Base-by-base conservation (phyloP, 306 rosid species). In the Begonia loranthoides region DNA sequence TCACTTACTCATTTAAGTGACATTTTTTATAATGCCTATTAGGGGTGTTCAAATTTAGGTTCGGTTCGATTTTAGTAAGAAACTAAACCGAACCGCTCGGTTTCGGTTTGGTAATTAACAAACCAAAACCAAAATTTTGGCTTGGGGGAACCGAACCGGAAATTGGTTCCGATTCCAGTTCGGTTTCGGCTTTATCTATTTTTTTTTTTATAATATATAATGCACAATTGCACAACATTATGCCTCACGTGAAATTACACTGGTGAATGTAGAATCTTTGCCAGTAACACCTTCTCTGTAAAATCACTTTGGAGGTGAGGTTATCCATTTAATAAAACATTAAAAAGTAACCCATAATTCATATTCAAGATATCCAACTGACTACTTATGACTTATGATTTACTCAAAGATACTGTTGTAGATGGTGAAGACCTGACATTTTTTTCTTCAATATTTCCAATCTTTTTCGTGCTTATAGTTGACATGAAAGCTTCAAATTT, bases 251-350 rank as follows among this genome's bases (percentile, higher is more conserved):
- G 76, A 66, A 56, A 90, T 67, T 40, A 56, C 41, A 9, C 73
- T 67, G 48, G 82, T 80, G 46, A 82, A 67, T 52, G 65, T 66
- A 44, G 24, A 49, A 60, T 72, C 78, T 69, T 59, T 49, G 61
- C 85, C 86, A 2, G 81, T 66, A 59, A 82, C 48, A 59, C 95
- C 95, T 82, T 80, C 86, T 44, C 99, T 90, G 78, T 62, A 76
- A 72, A 53, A 66, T 76, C 61, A 80, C 49, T 64, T 68, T 61
- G 58, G 52, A 50, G 61, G 62, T 62, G 41, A 77, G 70, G 48
- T 66, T 58, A 66, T 52, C 40, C 52, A 45, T 60, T 17, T 41
- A 36, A 17, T 55, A 43, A n/a, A n/a, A n/a, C n/a, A n/a, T n/a
- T n/a, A n/a, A 50, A 52, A 43, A 44, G 40, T 70, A 60, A 56